Evolutionary conservation across 129 eudicot genomes (phyloP).

Genomic region (Scalesia atractyloides): DNA sequence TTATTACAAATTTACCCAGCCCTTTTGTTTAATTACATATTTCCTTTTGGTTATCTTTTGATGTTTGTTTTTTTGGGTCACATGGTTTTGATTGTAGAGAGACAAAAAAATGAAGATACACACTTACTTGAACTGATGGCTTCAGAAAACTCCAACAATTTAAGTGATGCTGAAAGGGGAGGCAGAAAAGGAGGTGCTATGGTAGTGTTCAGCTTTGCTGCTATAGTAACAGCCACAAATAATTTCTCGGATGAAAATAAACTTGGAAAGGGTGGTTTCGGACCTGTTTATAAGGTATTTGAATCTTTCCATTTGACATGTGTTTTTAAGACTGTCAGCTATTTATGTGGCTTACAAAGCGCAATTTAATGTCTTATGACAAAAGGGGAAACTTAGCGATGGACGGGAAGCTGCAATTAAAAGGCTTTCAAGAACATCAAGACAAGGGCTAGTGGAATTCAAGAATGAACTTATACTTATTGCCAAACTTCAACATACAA

Average conservation of each 20-base stretch:
- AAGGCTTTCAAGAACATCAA: slow-evolving; percentile 35
- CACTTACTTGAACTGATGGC: slow-evolving; percentile 34
- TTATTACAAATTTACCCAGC: too few relatives aligned
- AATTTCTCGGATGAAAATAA: slow-evolving; percentile 39
- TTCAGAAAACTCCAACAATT: slow-evolving; percentile 27
- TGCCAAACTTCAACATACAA: slow-evolving; percentile 41
- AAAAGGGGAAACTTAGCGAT: slow-evolving; percentile 40
- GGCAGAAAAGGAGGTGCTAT: slow-evolving; percentile 40
- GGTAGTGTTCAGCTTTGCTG: slow-evolving; percentile 34
- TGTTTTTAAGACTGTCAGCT: not conserved
- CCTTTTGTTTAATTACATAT: too few relatives aligned
- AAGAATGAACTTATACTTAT: slow-evolving; percentile 46
- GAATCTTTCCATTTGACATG: not conserved
- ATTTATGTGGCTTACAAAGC: not conserved
- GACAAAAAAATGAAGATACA: slow-evolving; percentile 18
- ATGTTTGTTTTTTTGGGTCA: not conserved
- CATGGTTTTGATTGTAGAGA: slow-evolving; percentile 24
- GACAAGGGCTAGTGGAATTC: slow-evolving; percentile 41
- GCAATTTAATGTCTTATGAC: not conserved
- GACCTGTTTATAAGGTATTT: slow-evolving; percentile 53
- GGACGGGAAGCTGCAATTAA: slow-evolving; percentile 34
- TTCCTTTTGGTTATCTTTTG: too few relatives aligned
- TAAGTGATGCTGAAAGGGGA: slow-evolving; percentile 9
- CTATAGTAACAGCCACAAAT: slow-evolving; percentile 39
- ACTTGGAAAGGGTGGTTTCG: slow-evolving; percentile 58